Base-by-base conservation (phyloP, 768 basidiomycete species). In the Tricholoma saponaceum region DNA sequence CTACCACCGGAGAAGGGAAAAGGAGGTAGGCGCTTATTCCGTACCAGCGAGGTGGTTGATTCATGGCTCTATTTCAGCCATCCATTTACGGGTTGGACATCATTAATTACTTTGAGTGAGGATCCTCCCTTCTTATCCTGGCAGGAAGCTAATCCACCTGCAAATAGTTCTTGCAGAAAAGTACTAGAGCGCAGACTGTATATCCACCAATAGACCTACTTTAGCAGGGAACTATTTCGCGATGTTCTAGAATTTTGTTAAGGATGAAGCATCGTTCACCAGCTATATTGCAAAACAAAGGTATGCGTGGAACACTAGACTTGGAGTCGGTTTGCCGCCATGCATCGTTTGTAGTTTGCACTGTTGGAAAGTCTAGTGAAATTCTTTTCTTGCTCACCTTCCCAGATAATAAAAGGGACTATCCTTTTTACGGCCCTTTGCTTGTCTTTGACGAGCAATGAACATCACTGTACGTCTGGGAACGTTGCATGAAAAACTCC, bases 21-120 rank as follows among this genome's bases (percentile, higher is more conserved):
- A 74, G 95, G 76, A 96, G 92, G 91, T 89, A 59, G n/a, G 78
- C 64, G 35, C 25, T 49, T 59, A 54, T 28, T 50, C n/a, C 20
- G 32, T 37, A 20, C 18, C 37, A 55, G n/a, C 57, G 25, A n/a
- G 37, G 33, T 53, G 50, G 37, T 26, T 66, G 33, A 60, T 54
- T 47, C 20, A 49, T 56, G n/a, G 16, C 25, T 23, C 33, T 41
- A 25, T 57, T 54, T 49, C 65, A 95, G 95, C 65, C 93, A 96
- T 71, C 95, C 95, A 0, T 98, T 98, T 75, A 97, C 95, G 10
- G 95, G 95, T 9, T 97, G 95, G 95, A 95, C 95, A 25, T 93
- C 94, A 46, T 76, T 96, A 44, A 83, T 92, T 22, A 85, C 92
- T 28, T 73, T 96, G 64, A 94, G 94, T 96, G 71, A 79, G 92